Evolutionary conservation across 1,284 basidiomycete genomes (phyloP).

Genomic region (Boletus smithii): DNA sequence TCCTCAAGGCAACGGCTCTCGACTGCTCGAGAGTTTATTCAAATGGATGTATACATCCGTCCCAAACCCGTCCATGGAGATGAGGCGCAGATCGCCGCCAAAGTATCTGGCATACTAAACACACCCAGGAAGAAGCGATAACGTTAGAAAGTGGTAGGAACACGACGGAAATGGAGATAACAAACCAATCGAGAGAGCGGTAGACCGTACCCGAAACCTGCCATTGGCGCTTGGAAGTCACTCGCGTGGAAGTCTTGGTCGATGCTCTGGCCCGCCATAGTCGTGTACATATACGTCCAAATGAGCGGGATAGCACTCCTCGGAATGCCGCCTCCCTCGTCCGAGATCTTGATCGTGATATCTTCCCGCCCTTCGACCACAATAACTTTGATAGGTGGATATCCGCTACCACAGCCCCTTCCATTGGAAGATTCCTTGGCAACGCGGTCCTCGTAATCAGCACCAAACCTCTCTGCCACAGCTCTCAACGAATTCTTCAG

Average conservation of each 20-base stretch:
- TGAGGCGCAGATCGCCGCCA: conserved; percentile 93
- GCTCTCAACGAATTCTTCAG: conserved; percentile 97
- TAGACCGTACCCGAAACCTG: conserved; percentile 93
- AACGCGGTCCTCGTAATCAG: conserved; percentile 66
- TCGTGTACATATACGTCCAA: conserved; percentile 99
- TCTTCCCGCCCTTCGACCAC: conserved; percentile 95
- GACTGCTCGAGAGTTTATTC: conserved; percentile 79
- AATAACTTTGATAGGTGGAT: conserved; percentile 95
- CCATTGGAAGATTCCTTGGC: conserved; percentile 7
- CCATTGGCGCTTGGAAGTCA: conserved; percentile 98
- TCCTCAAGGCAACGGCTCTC: conserved; percentile 64
- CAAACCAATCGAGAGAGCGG: conserved; percentile 85
- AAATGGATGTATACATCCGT: conserved; percentile 91
- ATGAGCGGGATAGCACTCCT: conserved; percentile 91
- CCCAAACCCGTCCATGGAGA: conserved; percentile 97
- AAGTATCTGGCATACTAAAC: conserved; percentile 90
- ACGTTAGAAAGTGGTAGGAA: conserved; percentile 11
- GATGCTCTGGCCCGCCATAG: conserved; percentile 87
- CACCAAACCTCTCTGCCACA: conserved; percentile 90
- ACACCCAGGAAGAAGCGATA: conserved; percentile 5
- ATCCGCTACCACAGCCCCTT: conserved; percentile 30
- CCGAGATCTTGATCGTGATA: conserved; percentile 97
- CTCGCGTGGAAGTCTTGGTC: conserved; percentile 84
- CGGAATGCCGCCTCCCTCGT: conserved; percentile 96
- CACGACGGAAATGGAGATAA: conserved; percentile 10